A percentile compares a stretch with the other conserved stretches of the same genome.
phyloP scores from a whole-genome alignment of 768 basidiomycete species.

The Paxillus rubicundulus region DNA sequence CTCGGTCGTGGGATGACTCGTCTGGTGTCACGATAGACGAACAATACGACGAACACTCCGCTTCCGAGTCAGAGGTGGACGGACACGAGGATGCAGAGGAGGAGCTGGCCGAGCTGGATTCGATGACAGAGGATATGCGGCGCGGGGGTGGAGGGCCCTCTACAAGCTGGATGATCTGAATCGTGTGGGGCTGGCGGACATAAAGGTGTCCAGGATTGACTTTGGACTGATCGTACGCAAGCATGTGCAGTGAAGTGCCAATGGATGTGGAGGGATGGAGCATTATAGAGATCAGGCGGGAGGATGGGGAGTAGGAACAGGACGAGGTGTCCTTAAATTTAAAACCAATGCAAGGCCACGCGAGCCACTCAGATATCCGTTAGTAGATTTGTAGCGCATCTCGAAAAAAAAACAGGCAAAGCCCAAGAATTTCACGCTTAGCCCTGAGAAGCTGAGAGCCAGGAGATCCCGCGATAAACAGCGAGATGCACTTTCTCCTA shows the following conservation, averaged over 20 bases:
- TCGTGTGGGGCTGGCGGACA: conserved; percentile 46
- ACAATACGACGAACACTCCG: conserved; percentile 69
- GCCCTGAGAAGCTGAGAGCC: conserved; percentile 14
- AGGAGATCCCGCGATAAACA: conserved; percentile 27
- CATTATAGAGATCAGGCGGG: conserved; percentile 20
- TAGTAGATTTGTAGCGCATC: conserved; percentile 15
- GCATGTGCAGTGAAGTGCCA: conserved; percentile 17
- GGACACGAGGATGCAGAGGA: conserved; percentile 38
- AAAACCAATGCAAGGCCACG: conserved; percentile 27
- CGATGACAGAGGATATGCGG: conserved; percentile 35
- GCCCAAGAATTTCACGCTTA: not conserved
- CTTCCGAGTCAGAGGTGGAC: conserved; percentile 35
- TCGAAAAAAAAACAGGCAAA: conserved; percentile 21
- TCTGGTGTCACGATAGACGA: conserved; percentile 56
- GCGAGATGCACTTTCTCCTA: conserved; percentile 13
- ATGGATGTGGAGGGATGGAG: conserved; percentile 23
- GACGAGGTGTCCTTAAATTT: conserved; percentile 18
- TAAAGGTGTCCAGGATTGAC: conserved; percentile 41
- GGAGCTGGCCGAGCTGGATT: conserved; percentile 39
- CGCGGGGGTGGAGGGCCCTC: conserved; percentile 57
- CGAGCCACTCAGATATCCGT: conserved; percentile 19
- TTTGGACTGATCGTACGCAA: conserved; percentile 35
- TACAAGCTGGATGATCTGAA: conserved; percentile 73
- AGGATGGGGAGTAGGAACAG: conserved; percentile 19
- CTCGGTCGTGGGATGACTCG: conserved; percentile 29